Percentiles rank a stretch among this genome's conserved stretches.
Evolutionary conservation across 2,329 filamentous ascomycete species (phyloP).

Genomic region (Penicillium sp.): DNA sequence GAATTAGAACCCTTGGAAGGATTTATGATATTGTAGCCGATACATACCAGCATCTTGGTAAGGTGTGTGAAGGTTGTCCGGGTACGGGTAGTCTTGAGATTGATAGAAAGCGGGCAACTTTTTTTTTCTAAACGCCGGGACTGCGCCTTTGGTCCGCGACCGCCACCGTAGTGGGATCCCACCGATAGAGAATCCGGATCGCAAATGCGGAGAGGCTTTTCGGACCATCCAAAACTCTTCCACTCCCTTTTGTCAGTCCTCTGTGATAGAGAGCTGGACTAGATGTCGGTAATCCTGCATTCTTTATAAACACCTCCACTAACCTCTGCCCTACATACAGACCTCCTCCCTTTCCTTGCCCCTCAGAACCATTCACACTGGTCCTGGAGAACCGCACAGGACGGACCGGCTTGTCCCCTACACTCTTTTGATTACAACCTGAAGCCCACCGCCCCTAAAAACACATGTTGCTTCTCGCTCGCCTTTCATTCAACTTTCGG

Average conservation of each 20-base stretch:
- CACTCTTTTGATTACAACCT: slow-evolving; percentile 27
- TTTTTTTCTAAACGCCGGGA: slow-evolving; percentile 35
- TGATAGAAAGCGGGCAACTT: slow-evolving; percentile 32
- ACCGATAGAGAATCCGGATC: slow-evolving; percentile 27
- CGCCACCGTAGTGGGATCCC: slow-evolving; percentile 35
- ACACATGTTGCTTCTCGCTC: slow-evolving; percentile 6
- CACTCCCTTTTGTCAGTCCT: slow-evolving; percentile 24
- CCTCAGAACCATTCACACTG: slow-evolving; percentile 29
- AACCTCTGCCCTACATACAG: slow-evolving; percentile 12
- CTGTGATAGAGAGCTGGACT: slow-evolving; percentile 24
- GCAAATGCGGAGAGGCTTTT: slow-evolving; percentile 26
- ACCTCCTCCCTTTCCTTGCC: slow-evolving; percentile 28
- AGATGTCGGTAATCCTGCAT: slow-evolving; percentile 17
- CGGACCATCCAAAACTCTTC: slow-evolving; percentile 16
- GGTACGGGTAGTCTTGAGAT: slow-evolving; percentile 6
- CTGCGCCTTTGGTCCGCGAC: slow-evolving; percentile 27
- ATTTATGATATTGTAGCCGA: neutral
- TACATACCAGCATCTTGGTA: slow-evolving; percentile 35
- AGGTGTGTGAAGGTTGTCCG: slow-evolving; percentile 9
- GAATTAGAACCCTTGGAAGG: slow-evolving; percentile 3
- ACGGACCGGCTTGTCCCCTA: slow-evolving; percentile 27
- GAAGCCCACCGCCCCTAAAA: neutral
- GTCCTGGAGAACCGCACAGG: slow-evolving; percentile 15
- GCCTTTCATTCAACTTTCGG: slow-evolving; percentile 7
- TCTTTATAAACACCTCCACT: slow-evolving; percentile 1